phyloP scores from a whole-genome alignment of 768 basidiomycete genomes.

The Calvatia gigantea region DNA sequence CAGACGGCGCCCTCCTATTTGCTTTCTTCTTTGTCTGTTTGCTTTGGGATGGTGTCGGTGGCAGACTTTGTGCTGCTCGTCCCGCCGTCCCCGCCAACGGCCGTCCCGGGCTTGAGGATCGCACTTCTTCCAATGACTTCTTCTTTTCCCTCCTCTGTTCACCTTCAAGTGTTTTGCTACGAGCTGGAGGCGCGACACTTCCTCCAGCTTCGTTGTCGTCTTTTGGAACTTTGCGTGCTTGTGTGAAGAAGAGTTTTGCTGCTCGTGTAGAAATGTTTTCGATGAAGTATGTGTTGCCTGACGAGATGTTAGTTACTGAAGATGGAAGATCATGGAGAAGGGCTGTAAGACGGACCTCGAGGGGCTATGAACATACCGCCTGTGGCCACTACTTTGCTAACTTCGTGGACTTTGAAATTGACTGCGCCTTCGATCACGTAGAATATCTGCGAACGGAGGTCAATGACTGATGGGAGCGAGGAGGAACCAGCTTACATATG shows the following conservation, averaged over 20 bases:
- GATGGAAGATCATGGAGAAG: not conserved
- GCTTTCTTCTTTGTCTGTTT: not conserved
- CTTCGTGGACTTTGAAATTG: conserved; percentile 78
- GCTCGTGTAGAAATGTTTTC: conserved; percentile 81
- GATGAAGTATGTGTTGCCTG: conserved; percentile 90
- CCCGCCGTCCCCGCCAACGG: not conserved
- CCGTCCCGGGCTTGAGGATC: conserved; percentile 6
- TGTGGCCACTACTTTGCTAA: conserved; percentile 70
- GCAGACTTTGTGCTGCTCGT: conserved; percentile 5
- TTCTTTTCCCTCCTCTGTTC: not conserved
- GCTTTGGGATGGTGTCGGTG: not conserved
- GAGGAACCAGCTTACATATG: conserved; percentile 30
- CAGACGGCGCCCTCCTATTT: conserved; percentile 6
- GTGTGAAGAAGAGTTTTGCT: conserved; percentile 87
- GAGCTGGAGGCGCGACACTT: not conserved
- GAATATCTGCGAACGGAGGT: conserved; percentile 33
- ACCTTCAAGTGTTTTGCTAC: not conserved
- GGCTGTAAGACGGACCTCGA: conserved; percentile 49
- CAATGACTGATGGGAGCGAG: not conserved
- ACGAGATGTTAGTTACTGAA: not conserved
- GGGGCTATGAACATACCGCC: conserved; percentile 91
- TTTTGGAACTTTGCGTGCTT: conserved; percentile 55
- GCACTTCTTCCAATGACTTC: conserved; percentile 7
- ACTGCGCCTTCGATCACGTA: conserved; percentile 87
- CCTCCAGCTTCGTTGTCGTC: conserved; percentile 17